Evolutionary conservation across 208 protist species (phyloP).

Genomic region (Herpetomonas tarakana): DNA sequence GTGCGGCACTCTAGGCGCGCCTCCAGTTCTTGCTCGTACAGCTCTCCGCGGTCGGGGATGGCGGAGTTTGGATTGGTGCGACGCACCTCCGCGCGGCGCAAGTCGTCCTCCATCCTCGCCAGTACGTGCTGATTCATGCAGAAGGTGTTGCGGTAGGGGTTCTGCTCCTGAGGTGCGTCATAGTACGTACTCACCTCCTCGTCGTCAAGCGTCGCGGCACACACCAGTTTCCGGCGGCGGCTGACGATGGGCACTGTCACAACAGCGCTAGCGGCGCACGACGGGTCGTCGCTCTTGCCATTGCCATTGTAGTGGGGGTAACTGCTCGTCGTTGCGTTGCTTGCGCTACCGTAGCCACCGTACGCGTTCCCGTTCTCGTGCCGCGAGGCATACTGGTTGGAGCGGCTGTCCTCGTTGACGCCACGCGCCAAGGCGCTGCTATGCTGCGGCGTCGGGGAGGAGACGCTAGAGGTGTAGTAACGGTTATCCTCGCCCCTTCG

Average conservation of each 20-base stretch:
- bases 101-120: slow-evolving; percentile 38
- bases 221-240: slow-evolving; percentile 13
- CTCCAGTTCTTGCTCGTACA: slow-evolving; percentile 16
- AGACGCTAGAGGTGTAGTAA: too few species aligned
- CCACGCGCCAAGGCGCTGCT: too few species aligned
- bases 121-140: slow-evolving; percentile 60
- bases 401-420: too few species aligned
- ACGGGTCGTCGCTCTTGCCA: not conserved
- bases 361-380: not conserved
- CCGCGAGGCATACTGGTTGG: not conserved
- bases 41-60: slow-evolving; percentile 22
- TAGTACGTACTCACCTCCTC: slow-evolving; percentile 9
- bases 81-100: slow-evolving; percentile 24
- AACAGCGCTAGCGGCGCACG: not conserved
- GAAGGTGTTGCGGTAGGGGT: slow-evolving; percentile 18
- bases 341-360: not conserved
- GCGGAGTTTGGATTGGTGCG: slow-evolving; percentile 28
- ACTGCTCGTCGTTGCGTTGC: not conserved
- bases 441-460: too few species aligned
- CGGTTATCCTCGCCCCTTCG: too few species aligned
- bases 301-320: not conserved
- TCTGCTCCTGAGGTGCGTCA: not conserved
- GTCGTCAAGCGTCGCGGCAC: slow-evolving; percentile 6
- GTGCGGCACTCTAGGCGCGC: slow-evolving; percentile 14
- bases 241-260: not conserved